These are phyloP conservation scores for Pythium oligandrum DNA, from an alignment of 352 stramenopile species.

Conservation along the genomic window DNA sequence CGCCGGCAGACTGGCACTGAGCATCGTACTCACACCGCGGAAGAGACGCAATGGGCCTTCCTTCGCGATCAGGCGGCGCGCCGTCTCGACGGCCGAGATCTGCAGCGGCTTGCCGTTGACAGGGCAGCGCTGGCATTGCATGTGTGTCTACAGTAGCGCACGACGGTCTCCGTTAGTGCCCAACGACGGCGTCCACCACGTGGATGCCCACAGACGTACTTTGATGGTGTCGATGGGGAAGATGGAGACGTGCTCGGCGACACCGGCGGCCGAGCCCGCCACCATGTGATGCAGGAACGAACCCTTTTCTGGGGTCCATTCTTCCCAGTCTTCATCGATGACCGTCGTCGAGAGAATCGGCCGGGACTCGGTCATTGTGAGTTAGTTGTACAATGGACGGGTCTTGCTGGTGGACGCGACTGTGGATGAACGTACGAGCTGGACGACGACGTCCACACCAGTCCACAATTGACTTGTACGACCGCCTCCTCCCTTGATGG, in stretches of 20 bases:
- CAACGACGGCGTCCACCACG: not conserved
- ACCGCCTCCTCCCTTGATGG: too few species aligned
- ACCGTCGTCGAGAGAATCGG: slow-evolving; percentile 18
- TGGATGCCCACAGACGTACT: slow-evolving; percentile 19
- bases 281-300: slow-evolving; percentile 95
- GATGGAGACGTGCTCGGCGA: slow-evolving; percentile 97
- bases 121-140: slow-evolving; percentile 89
- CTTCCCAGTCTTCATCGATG: slow-evolving; percentile 89
- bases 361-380: slow-evolving; percentile 15
- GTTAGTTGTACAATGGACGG: not conserved
- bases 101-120: slow-evolving; percentile 55
- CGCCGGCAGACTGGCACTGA: slow-evolving; percentile 96
- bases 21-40: slow-evolving; percentile 96
- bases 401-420: not conserved
- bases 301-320: slow-evolving; percentile 90
- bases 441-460: not conserved
- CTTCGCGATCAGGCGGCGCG: slow-evolving; percentile 49
- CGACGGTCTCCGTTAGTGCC: not conserved
- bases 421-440: not conserved
- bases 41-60: slow-evolving; percentile 89
- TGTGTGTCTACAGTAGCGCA: slow-evolving; percentile 86
- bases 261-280: slow-evolving; percentile 92
- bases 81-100: slow-evolving; percentile 59
- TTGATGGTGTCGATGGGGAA: slow-evolving; percentile 94
- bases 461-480: too few species aligned